Base-by-base conservation (phyloP, 805 yeast genomes). In the Ogataea methylovora region DNA sequence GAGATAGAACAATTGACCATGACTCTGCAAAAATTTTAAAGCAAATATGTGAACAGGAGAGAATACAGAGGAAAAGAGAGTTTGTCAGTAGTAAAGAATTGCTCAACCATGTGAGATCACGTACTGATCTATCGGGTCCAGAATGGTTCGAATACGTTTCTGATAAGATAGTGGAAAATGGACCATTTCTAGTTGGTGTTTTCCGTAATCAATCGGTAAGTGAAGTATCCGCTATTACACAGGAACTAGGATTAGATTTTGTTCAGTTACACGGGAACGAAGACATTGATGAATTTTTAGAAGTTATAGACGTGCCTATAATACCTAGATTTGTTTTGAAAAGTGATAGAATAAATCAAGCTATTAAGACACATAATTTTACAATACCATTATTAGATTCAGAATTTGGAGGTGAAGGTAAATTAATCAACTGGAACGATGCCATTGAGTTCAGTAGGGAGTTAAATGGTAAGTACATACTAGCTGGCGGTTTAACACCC, bases 331-430 rank as follows among this genome's bases (percentile, higher is more conserved):
- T 74, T 46, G 75, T 80, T 2, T 84, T 94, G 0, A 60, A 61
- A 17, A 79, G 78, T 30, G 51, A 69, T 3, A 52, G 49, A 11
- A 45, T 48, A 21, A 40, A 42, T 7, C 41, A 51, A 2, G 48
- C 63, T 4, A 12, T 38, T 4, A 21, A 20, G 2, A 46, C 49
- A 2, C 51, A 51, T 28, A 78, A 80, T 35, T 45, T 71, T 9
- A 41, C 80, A 4, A 41, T 80, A 4, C 75, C 87, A 2, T 63
- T 92, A 31, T 63, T 90, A 14, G 98, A 92, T 51, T 80, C 94
- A 2, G 95, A 84, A 47, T 69, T 69, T 2, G 98, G 98, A 9
- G 98, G 98, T 1, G 92, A 86, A 44, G 98, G 98, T 5, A 73
- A 73, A 35, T 47, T 63, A n/a, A 70, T 87, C 13, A 76, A 83